phyloP scores from a whole-genome alignment of 352 stramenopile genomes.

The Pythium utonaiense region DNA sequence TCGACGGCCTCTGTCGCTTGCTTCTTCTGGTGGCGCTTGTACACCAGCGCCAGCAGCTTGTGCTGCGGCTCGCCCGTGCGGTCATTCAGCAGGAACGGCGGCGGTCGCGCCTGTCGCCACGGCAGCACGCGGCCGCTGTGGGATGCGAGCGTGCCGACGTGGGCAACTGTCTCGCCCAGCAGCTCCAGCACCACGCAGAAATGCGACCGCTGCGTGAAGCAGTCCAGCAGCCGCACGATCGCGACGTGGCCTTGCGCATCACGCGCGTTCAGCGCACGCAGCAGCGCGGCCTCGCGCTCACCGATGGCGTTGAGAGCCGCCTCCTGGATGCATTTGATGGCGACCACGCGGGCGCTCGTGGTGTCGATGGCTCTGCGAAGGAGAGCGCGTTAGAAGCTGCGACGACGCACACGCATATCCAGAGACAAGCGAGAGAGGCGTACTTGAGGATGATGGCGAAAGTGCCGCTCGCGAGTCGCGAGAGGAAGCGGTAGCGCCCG shows the following conservation, averaged over 20 bases:
- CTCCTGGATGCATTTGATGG: conserved; percentile 66
- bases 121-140: conserved; percentile 48
- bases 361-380: conserved; percentile 46
- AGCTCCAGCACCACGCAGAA: conserved; percentile 73
- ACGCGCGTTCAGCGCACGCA: conserved; percentile 35
- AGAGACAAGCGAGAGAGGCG: conserved; percentile 7
- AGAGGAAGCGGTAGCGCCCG: conserved; percentile 72
- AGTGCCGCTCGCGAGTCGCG: conserved; percentile 61
- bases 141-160: conserved; percentile 90
- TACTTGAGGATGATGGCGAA: conserved; percentile 69
- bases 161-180: conserved; percentile 83
- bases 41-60: conserved; percentile 81
- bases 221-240: conserved; percentile 51
- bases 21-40: conserved; percentile 1
- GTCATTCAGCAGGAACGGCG: conserved; percentile 86
- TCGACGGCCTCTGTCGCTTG: neutral
- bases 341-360: conserved; percentile 35
- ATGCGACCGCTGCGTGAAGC: conserved; percentile 49
- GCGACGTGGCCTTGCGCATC: conserved; percentile 39
- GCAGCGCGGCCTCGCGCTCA: conserved; percentile 50
- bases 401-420: neutral
- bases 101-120: conserved; percentile 52
- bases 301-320: conserved; percentile 47
- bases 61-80: conserved; percentile 51
- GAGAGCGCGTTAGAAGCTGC: neutral